Evolutionary conservation across 148 eudicot genomes (phyloP).

Genomic region (Bassia scoparia): DNA sequence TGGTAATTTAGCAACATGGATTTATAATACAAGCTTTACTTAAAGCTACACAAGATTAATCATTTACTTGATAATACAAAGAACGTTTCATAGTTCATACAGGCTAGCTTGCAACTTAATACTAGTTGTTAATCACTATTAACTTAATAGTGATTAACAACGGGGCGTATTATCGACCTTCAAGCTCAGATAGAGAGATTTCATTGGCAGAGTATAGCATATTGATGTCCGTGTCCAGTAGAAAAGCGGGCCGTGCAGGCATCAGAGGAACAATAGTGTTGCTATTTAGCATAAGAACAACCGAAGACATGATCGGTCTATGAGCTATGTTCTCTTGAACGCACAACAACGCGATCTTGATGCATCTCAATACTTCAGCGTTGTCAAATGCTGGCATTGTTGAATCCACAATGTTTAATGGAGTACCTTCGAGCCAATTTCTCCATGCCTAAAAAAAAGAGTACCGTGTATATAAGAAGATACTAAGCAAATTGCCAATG

Average conservation of each 20-base stretch:
- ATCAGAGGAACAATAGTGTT: slow-evolving; percentile 13
- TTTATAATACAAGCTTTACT: no score
- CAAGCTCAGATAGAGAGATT: slow-evolving; percentile 16
- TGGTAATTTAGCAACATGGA: no score
- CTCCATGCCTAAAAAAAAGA: slow-evolving; percentile 38
- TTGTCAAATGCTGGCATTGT: slow-evolving; percentile 9
- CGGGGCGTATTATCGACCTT: slow-evolving; percentile 1
- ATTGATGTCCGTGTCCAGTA: neutral
- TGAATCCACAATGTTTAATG: slow-evolving; percentile 28
- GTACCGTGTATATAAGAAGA: neutral
- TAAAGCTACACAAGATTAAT: no score
- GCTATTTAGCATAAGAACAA: slow-evolving; percentile 27
- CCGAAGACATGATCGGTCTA: slow-evolving; percentile 34
- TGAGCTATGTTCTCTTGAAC: slow-evolving; percentile 35
- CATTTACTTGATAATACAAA: no score
- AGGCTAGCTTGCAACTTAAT: no score
- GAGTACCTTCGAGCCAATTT: slow-evolving; percentile 38
- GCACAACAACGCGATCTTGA: slow-evolving; percentile 34
- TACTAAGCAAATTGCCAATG: no score
- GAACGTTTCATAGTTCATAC: no score
- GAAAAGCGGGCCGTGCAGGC: slow-evolving; percentile 32
- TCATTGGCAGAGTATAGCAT: neutral
- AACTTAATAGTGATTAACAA: no score
- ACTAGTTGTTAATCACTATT: no score
- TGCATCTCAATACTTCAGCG: slow-evolving; percentile 30